Percentiles rank a stretch among this genome's conserved stretches.
Evolutionary conservation across 2,329 filamentous ascomycete genomes (phyloP).

Genomic region (Thielaviopsis euricoi): DNA sequence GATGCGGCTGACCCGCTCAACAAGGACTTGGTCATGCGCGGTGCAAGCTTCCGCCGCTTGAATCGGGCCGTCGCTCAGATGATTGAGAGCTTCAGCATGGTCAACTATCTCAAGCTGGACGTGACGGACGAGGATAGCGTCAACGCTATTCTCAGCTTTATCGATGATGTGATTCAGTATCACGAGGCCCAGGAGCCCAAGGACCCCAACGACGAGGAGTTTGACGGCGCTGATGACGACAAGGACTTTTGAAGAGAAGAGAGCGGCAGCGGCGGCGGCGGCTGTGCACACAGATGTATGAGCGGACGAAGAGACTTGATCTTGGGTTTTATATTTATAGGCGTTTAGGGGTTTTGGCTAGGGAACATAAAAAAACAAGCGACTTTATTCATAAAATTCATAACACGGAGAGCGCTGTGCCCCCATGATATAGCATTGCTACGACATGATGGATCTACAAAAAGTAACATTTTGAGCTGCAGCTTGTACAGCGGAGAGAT

Average conservation of each 20-base stretch:
- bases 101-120: slow-evolving; percentile 83
- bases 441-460: neutral
- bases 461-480: neutral
- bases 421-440: neutral
- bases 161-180: slow-evolving; percentile 86
- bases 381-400: neutral
- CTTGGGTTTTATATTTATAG: neutral
- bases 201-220: slow-evolving; percentile 51
- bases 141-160: slow-evolving; percentile 67
- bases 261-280: neutral
- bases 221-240: slow-evolving; percentile 24
- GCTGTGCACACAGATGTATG: too few species aligned
- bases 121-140: slow-evolving; percentile 87
- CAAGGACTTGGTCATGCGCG: slow-evolving; percentile 57
- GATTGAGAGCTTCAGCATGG: slow-evolving; percentile 97
- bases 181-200: slow-evolving; percentile 85
- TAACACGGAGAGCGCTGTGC: too few species aligned
- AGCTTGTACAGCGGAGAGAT: neutral
- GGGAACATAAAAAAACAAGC: neutral
- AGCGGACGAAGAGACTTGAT: too few species aligned
- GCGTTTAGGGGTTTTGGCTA: neutral
- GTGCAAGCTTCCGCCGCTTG: slow-evolving; percentile 63
- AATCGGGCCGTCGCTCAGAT: slow-evolving; percentile 79
- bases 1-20: slow-evolving; percentile 38
- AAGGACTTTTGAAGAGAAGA: slow-evolving; percentile 13